Conservation (phyloP, 495 filamentous ascomycete genomes). For the Halenospora varia region DNA sequence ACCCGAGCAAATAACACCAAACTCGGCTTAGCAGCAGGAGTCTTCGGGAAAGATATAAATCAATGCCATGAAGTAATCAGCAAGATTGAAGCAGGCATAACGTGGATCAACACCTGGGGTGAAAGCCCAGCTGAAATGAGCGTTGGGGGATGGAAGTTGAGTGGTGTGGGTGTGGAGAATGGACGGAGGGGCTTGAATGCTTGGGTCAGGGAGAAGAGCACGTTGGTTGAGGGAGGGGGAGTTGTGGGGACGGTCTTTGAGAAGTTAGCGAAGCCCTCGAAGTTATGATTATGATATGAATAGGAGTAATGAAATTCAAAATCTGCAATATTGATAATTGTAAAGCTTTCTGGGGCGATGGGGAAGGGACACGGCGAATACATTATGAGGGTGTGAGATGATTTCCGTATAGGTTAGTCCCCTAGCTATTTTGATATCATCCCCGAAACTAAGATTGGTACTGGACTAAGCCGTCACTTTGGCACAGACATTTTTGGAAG, state of each 20-base stretch:
- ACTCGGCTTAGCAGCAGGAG: constrained; percentile 71
- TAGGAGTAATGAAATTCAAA: too few species aligned
- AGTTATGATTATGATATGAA: constrained; percentile 27
- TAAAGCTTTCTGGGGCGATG: too few species aligned
- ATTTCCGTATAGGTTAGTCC: too few species aligned
- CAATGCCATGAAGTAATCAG: constrained; percentile 65
- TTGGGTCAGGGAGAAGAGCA: constrained; percentile 80
- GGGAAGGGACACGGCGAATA: too few species aligned
- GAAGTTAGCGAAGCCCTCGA: too few species aligned
- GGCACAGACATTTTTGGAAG: too few species aligned
- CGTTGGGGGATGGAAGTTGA: constrained; percentile 47
- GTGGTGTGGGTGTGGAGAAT: constrained; percentile 50
- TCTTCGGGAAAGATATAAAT: constrained; percentile 72
- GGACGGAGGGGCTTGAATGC: constrained; percentile 68
- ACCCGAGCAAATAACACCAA: constrained; percentile 67
- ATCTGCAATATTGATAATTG: too few species aligned
- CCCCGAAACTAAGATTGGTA: too few species aligned
- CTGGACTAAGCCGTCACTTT: too few species aligned
- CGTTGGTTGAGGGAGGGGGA: constrained; percentile 72
- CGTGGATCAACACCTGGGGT: constrained; percentile 48
- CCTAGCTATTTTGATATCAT: too few species aligned
- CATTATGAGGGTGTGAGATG: too few species aligned
- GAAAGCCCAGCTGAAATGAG: constrained; percentile 48
- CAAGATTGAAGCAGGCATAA: constrained; percentile 63
- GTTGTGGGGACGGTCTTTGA: constrained; percentile 61